Conservation (phyloP, 1,284 basidiomycete species). For the Anthracocystis walkeri region DNA sequence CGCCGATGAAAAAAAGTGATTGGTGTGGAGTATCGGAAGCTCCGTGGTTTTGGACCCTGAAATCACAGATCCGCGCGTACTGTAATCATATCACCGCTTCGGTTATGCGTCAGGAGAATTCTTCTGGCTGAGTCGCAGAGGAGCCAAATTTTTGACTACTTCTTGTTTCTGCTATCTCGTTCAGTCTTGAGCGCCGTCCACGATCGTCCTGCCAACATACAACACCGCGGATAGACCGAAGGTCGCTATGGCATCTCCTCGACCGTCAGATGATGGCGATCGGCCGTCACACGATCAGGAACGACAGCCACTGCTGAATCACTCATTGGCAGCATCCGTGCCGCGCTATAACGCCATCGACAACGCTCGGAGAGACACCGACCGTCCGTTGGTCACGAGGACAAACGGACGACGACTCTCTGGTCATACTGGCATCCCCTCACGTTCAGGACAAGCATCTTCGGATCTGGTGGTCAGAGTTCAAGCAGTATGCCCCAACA, state of each 20-base stretch:
- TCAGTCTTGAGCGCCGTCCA: neutral
- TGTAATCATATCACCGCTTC: conserved; percentile 1
- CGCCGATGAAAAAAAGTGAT: conserved; percentile 7
- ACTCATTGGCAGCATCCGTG: conserved; percentile 2
- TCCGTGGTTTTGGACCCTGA: conserved; percentile 9
- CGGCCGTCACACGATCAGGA: conserved; percentile 10
- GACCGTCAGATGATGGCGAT: neutral
- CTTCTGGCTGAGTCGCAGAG: neutral
- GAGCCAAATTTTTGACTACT: neutral
- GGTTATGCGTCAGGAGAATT: neutral
- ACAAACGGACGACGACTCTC: neutral
- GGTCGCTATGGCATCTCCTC: neutral
- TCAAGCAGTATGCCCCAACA: conserved; percentile 40
- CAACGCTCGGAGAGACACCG: neutral
- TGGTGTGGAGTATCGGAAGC: neutral
- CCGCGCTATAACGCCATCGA: conserved; percentile 6
- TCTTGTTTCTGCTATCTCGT: neutral
- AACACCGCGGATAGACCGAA: neutral
- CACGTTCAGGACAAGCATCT: conserved; percentile 10
- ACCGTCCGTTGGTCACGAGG: conserved; percentile 7
- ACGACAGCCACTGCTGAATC: conserved; percentile 8
- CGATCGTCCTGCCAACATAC: neutral
- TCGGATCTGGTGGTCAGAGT: conserved; percentile 24
- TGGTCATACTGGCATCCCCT: neutral
- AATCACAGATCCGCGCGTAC: too few species aligned